Percentiles rank a stretch among this genome's conserved stretches.
phyloP scores from a whole-genome alignment of 2,329 filamentous ascomycete species.

The Diaporthe amygdali region DNA sequence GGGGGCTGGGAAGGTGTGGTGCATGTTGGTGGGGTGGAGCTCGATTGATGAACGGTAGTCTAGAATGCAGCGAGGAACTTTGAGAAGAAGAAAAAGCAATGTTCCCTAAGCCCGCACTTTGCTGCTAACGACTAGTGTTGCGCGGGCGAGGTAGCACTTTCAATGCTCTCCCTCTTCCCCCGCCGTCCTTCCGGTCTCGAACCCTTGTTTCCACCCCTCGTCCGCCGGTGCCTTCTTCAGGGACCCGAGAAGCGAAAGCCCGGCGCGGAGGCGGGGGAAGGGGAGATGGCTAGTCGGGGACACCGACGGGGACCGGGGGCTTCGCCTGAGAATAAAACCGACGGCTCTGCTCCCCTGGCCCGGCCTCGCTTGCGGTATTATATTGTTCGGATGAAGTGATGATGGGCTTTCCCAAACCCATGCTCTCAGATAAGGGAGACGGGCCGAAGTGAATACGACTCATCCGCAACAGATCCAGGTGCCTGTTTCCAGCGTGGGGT shows the following conservation, averaged over 20 bases:
- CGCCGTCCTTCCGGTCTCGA: conserved; percentile 6
- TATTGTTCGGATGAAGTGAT: background rate
- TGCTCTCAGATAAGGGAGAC: background rate
- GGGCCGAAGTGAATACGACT: background rate
- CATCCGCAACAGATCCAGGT: background rate
- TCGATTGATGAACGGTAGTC: conserved; percentile 12
- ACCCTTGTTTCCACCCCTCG: background rate
- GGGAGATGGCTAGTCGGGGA: background rate
- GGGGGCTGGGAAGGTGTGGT: background rate
- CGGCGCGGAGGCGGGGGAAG: conserved; percentile 4
- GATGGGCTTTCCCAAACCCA: background rate
- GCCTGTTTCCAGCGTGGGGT: background rate
- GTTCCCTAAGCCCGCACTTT: background rate
- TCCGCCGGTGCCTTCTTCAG: conserved; percentile 2
- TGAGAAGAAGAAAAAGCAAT: background rate
- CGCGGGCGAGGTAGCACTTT: background rate
- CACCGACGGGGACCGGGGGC: background rate
- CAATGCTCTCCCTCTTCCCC: background rate
- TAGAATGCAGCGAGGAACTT: background rate
- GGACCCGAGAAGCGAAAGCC: background rate
- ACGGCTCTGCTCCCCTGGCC: background rate
- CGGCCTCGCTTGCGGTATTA: background rate
- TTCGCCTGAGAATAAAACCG: background rate
- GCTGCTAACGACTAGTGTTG: conserved; percentile 9
- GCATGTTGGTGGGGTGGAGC: background rate